Evolutionary conservation across 148 eudicot species (phyloP).

Genomic region (Fallopia convolvulus): DNA sequence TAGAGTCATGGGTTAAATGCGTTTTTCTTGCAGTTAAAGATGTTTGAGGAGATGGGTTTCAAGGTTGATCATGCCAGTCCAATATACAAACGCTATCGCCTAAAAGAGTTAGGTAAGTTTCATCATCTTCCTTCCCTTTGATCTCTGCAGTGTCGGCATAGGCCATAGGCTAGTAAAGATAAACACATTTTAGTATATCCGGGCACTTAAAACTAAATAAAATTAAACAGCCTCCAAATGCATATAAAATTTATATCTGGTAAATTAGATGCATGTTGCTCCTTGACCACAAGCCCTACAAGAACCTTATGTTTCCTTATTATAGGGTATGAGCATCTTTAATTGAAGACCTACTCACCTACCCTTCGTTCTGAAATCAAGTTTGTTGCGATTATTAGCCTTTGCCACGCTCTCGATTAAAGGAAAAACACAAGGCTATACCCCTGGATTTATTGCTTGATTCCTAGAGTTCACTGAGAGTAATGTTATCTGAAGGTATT

Average conservation of each 20-base stretch:
- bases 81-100: conserved; percentile 75
- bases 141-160: neutral
- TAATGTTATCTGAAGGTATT: neutral
- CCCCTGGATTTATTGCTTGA: neutral
- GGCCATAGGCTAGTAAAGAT: neutral
- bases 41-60: conserved; percentile 82
- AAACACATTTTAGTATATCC: neutral
- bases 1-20: neutral
- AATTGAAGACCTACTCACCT: neutral
- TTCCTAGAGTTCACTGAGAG: neutral
- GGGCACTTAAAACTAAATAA: neutral
- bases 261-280: neutral
- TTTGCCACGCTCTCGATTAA: neutral
- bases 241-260: neutral
- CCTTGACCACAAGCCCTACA: neutral
- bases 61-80: conserved; percentile 67
- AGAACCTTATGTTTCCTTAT: neutral
- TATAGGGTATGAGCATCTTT: neutral
- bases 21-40: conserved; percentile 48
- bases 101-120: conserved; percentile 56
- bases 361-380: neutral
- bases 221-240: neutral
- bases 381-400: neutral
- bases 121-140: conserved; percentile 8
- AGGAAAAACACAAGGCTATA: neutral